Base-by-base conservation (phyloP, 1,284 basidiomycete genomes). In the Anthracocystis walkeri region DNA sequence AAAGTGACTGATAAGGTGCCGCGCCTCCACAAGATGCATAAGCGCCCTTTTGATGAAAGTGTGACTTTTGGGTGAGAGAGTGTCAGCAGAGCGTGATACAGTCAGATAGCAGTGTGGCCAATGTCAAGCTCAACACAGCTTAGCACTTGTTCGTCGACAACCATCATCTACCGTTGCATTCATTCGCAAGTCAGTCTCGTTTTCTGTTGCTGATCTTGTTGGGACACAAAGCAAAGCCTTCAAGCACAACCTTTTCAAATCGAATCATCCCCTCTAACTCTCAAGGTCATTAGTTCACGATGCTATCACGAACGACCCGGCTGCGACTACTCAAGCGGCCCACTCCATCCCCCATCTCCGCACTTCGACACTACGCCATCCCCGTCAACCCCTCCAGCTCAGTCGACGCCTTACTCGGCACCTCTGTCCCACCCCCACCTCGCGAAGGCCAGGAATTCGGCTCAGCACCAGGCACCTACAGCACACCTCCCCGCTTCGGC, bases 341-440 rank as follows among this genome's bases (percentile, higher is more conserved):
- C 27, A 53, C 20, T 42, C 38, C 54, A n/a, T 20, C 25, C 14
- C 25, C 60, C 14, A 7, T 49, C 23, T 23, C 31, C 7, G 21
- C 42, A 18, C 4, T 46, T 3, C 63, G 68, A 18, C 18, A 16
- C 38, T 70, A 72, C 33, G 81, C 81, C 16, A 64, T 73, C 14
- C 81, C 81, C 7, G 71, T 83, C 35, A 82, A 82, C 44, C 70
- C 75, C 8, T 60, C 65, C 5, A 70, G 73, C 48, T 77, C 74
- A 18, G 80, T 83, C 48, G 81, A 83, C 51, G 77, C 78, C 4
- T 68, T 81, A 14, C 71, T 80, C 3, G 81, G 81, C 20, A 75
- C 75, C 0, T 70, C 74, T 3, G 58, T 78, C 1, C 81, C 81
- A 12, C 72, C 78, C 38, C 58, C 80, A 7, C 81, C 81, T 0